These are phyloP conservation scores for Xylariales sp. DNA, from an alignment of 2,329 filamentous ascomycete genomes.

Conservation along the genomic window DNA sequence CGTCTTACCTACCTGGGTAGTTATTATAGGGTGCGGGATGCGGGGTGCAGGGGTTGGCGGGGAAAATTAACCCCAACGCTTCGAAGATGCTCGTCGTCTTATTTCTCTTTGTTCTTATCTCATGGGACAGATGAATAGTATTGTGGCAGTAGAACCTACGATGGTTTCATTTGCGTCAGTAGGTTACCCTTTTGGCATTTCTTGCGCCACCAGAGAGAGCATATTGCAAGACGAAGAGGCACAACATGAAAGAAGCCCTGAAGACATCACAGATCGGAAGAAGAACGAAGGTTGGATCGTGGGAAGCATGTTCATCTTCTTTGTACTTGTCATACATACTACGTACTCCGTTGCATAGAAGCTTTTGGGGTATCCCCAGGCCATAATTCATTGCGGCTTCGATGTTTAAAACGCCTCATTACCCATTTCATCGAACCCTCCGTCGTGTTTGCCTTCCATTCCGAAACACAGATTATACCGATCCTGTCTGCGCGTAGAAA, in stretches of 20 bases:
- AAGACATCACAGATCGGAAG: too few species aligned
- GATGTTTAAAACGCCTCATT: conserved; percentile 24
- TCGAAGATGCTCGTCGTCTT: background rate
- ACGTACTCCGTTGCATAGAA: background rate
- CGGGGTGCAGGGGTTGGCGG: conserved; percentile 11
- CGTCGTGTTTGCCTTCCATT: conserved; percentile 15
- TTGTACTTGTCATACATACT: conserved; percentile 3
- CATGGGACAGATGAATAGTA: too few species aligned
- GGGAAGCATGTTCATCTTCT: background rate
- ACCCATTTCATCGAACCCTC: conserved; percentile 14
- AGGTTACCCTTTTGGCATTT: too few species aligned
- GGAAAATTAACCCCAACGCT: background rate
- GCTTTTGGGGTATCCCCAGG: background rate
- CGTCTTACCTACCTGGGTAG: background rate
- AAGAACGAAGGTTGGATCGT: background rate
- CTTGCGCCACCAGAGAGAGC: too few species aligned
- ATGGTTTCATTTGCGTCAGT: too few species aligned
- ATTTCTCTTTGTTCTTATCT: too few species aligned
- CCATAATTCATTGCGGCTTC: conserved; percentile 15
- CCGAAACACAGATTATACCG: conserved; percentile 28
- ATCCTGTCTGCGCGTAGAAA: conserved; percentile 20
- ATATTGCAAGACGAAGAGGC: too few species aligned
- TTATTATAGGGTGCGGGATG: background rate
- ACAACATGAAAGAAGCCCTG: too few species aligned
- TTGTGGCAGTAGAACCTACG: too few species aligned